These are phyloP conservation scores for Bassia scoparia DNA, from an alignment of 148 eudicot species.

Conservation along the genomic window DNA sequence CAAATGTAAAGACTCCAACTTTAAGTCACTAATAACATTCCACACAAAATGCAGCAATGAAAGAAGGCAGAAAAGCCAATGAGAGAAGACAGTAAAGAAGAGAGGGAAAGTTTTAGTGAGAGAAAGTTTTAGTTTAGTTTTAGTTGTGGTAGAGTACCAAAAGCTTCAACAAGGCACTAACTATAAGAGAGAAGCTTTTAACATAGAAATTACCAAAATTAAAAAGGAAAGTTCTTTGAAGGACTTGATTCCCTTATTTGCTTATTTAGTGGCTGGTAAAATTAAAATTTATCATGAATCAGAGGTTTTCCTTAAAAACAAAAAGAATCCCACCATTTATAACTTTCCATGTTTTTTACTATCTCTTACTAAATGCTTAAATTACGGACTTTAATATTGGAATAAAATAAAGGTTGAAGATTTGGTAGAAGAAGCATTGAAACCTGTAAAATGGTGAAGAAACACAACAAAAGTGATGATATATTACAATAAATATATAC, in stretches of 20 bases:
- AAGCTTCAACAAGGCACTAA: conserved; percentile 27
- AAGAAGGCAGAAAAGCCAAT: conserved; percentile 1
- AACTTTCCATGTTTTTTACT: no score
- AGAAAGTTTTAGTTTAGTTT: no score
- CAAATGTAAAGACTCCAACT: conserved; percentile 11
- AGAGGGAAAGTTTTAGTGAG: conserved; percentile 2
- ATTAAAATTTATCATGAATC: no score
- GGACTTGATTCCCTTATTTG: neutral
- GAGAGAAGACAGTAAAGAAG: neutral
- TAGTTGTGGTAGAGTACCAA: no score
- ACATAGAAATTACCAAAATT: conserved; percentile 21
- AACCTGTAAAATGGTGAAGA: conserved; percentile 7
- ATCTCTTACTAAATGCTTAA: no score
- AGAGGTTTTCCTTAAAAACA: neutral
- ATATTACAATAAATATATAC: neutral
- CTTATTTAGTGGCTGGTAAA: conserved; percentile 6
- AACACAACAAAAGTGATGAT: neutral
- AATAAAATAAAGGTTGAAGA: neutral
- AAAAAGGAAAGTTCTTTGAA: conserved; percentile 13
- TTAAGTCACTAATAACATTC: conserved; percentile 21
- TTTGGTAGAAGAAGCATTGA: neutral
- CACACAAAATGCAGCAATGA: conserved; percentile 17
- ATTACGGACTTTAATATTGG: no score
- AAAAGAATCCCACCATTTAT: neutral
- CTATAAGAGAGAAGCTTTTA: conserved; percentile 23